These are phyloP conservation scores for Suillus discolor DNA, from an alignment of 768 basidiomycete genomes.

Conservation along the genomic window DNA sequence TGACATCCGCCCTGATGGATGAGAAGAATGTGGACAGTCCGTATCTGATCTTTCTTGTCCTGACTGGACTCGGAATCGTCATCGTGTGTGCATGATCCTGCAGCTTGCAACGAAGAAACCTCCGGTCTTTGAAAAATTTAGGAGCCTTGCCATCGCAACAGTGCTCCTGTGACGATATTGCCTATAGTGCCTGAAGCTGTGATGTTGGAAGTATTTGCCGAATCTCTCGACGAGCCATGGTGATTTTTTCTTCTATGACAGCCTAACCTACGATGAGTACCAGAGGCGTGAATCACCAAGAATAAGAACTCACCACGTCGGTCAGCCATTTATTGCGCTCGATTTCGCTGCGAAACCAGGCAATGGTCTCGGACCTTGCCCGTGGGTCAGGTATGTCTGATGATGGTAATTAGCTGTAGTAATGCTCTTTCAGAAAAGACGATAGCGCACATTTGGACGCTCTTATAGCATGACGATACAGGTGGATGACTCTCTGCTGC, in stretches of 20 bases:
- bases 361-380: slow-evolving; percentile 65
- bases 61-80: background rate
- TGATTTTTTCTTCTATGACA: slow-evolving; percentile 63
- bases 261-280: slow-evolving; percentile 39
- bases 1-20: background rate
- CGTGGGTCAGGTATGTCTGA: slow-evolving; percentile 64
- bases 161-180: background rate
- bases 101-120: background rate
- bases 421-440: background rate
- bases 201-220: slow-evolving; percentile 53
- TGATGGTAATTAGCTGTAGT: background rate
- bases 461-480: slow-evolving; percentile 72
- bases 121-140: background rate
- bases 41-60: background rate
- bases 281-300: background rate
- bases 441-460: slow-evolving; percentile 58
- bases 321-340: slow-evolving; percentile 59
- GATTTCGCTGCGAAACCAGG: slow-evolving; percentile 75
- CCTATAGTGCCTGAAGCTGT: background rate
- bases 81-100: background rate
- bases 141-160: background rate
- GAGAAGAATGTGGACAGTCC: background rate
- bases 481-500: slow-evolving; percentile 54
- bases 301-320: slow-evolving; percentile 50
- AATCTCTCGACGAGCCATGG: slow-evolving; percentile 58